phyloP scores from a whole-genome alignment of 2,329 filamentous ascomycete genomes.

The Drechslerella coelobrocha region DNA sequence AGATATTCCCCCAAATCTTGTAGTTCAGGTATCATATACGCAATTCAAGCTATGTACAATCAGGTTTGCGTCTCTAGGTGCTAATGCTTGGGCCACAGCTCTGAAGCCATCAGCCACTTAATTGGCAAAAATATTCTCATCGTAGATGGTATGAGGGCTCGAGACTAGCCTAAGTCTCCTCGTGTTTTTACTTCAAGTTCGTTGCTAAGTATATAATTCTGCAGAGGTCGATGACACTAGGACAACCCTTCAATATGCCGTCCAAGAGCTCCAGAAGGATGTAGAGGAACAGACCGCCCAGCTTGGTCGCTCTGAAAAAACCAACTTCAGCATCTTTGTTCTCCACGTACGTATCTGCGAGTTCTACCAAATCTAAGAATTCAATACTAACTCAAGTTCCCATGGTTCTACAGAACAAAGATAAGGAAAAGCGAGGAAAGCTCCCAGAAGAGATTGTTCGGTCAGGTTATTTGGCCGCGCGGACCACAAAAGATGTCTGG shows the following conservation, averaged over 20 bases:
- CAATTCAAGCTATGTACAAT: too few species aligned
- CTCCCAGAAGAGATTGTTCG: slow-evolving; percentile 80
- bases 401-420: slow-evolving; percentile 76
- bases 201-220: neutral
- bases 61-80: neutral
- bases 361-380: slow-evolving; percentile 5
- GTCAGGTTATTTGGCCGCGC: slow-evolving; percentile 80
- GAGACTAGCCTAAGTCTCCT: neutral
- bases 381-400: neutral
- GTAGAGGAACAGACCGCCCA: slow-evolving; percentile 79
- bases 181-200: too few species aligned
- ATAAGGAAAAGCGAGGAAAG: slow-evolving; percentile 90
- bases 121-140: slow-evolving; percentile 91
- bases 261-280: slow-evolving; percentile 92
- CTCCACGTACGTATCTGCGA: slow-evolving; percentile 72
- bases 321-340: slow-evolving; percentile 92
- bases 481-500: slow-evolving; percentile 92
- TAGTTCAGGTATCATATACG: slow-evolving; percentile 15
- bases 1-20: neutral
- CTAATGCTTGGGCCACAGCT: slow-evolving; percentile 59
- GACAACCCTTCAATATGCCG: slow-evolving; percentile 91
- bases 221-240: slow-evolving; percentile 86
- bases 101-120: slow-evolving; percentile 83
- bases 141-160: slow-evolving; percentile 68
- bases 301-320: slow-evolving; percentile 70